These are phyloP conservation scores for Fusarium penzigii DNA, from an alignment of 2,329 filamentous ascomycete species.

Conservation along the genomic window DNA sequence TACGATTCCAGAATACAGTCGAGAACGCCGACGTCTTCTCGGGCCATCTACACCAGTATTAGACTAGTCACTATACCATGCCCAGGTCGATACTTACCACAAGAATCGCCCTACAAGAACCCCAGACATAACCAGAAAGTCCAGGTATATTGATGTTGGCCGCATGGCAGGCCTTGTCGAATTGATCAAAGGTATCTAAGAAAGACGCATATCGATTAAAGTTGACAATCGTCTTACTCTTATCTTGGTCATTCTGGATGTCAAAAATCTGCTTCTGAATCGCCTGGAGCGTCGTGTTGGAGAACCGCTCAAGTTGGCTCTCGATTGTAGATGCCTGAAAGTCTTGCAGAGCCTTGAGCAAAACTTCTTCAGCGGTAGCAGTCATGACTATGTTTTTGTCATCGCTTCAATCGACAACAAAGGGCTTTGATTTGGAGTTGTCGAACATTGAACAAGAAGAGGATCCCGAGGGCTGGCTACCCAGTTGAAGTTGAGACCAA, in stretches of 20 bases:
- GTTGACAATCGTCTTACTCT: constrained; percentile 2
- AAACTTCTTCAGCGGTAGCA: neutral
- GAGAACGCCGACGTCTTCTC: neutral
- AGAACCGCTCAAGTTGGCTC: neutral
- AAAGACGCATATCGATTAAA: neutral
- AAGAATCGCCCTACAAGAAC: constrained; percentile 1
- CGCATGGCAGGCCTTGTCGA: neutral
- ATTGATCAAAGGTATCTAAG: neutral
- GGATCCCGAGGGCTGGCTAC: too few relatives aligned
- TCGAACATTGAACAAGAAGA: too few relatives aligned
- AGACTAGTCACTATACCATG: too few relatives aligned
- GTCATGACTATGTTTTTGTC: neutral
- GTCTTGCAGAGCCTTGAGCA: neutral
- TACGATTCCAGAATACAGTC: constrained; percentile 5
- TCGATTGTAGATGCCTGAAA: neutral
- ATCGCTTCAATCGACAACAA: neutral
- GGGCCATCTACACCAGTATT: neutral
- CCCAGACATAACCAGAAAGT: constrained; percentile 3
- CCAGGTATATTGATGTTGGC: neutral
- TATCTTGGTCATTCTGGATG: constrained; percentile 6
- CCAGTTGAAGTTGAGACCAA: neutral
- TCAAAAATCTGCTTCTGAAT: neutral
- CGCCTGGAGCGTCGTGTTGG: neutral
- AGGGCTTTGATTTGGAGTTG: too few relatives aligned
- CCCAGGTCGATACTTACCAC: too few relatives aligned